Conservation (phyloP, 2,329 filamentous ascomycete genomes). For the Chaetothyriales sp. region DNA sequence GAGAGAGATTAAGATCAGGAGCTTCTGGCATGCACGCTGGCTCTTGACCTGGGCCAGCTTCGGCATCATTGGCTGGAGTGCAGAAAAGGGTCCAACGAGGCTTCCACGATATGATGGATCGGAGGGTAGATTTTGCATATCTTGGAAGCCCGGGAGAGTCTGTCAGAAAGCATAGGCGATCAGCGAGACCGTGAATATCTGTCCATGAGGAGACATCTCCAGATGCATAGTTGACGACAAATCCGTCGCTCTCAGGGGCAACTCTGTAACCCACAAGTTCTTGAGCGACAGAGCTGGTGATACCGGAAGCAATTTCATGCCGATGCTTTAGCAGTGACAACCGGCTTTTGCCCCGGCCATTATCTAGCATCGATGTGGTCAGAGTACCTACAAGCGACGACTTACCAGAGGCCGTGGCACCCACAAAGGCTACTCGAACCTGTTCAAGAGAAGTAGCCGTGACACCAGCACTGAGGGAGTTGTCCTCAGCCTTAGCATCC, state of each 20-base stretch:
- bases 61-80: slow-evolving; percentile 58
- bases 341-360: slow-evolving; percentile 78
- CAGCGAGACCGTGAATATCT: slow-evolving; percentile 72
- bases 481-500: slow-evolving; percentile 31
- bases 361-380: slow-evolving; percentile 76
- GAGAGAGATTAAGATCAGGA: slow-evolving; percentile 47
- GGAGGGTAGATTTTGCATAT: slow-evolving; percentile 74
- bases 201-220: slow-evolving; percentile 84
- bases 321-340: slow-evolving; percentile 79
- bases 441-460: slow-evolving; percentile 37
- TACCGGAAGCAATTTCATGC: slow-evolving; percentile 79
- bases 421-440: slow-evolving; percentile 71
- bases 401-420: slow-evolving; percentile 82
- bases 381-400: slow-evolving; percentile 79
- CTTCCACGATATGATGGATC: slow-evolving; percentile 86
- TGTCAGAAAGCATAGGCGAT: slow-evolving; percentile 70
- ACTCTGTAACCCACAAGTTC: slow-evolving; percentile 71
- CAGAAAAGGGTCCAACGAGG: slow-evolving; percentile 89
- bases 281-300: slow-evolving; percentile 89
- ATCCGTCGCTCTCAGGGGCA: slow-evolving; percentile 1
- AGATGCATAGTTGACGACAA: slow-evolving; percentile 57
- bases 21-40: slow-evolving; percentile 28
- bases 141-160: slow-evolving; percentile 85
- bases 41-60: slow-evolving; percentile 34
- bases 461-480: neutral